Evolutionary conservation across 75 land plant genomes (phyloP).

Genomic region (Pinus tabuliformis): DNA sequence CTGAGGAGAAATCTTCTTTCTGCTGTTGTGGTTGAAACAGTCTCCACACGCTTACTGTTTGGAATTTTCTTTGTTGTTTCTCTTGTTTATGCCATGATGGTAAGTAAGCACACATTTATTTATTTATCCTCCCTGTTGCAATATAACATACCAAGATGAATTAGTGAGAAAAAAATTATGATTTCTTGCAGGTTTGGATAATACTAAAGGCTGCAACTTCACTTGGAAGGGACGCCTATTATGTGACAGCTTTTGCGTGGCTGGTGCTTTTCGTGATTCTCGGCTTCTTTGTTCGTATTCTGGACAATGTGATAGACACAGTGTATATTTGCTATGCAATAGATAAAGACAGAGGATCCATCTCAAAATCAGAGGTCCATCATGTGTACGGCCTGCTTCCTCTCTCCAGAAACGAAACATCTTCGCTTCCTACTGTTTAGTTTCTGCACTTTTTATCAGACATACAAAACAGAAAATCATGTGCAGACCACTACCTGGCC

Average conservation of each 20-base stretch:
- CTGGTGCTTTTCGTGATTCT: conserved; percentile 24
- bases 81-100: conserved; percentile 36
- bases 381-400: conserved; percentile 36
- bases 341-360: conserved; percentile 36
- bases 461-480: too few species aligned
- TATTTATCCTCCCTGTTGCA: too few species aligned
- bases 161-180: too few species aligned
- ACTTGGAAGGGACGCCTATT: conserved; percentile 13
- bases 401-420: conserved; percentile 29
- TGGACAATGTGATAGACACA: conserved; percentile 41
- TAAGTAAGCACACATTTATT: conserved; percentile 14
- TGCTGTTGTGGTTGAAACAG: conserved; percentile 40
- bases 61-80: conserved; percentile 30
- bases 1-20: conserved; percentile 44
- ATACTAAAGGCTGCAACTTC: conserved; percentile 11
- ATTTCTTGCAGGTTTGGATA: conserved; percentile 25
- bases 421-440: conserved; percentile 21
- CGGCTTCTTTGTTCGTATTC: conserved; percentile 18
- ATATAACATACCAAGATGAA: too few species aligned
- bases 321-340: conserved; percentile 48
- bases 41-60: conserved; percentile 32
- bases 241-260: conserved; percentile 22
- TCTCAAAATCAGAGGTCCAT: conserved; percentile 35
- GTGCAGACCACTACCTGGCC: too few species aligned
- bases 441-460: background rate